A percentile compares a stretch with the other conserved stretches of the same genome.
Evolutionary conservation across 306 rosid species (phyloP).

Genomic region (Acacia crassicarpa): DNA sequence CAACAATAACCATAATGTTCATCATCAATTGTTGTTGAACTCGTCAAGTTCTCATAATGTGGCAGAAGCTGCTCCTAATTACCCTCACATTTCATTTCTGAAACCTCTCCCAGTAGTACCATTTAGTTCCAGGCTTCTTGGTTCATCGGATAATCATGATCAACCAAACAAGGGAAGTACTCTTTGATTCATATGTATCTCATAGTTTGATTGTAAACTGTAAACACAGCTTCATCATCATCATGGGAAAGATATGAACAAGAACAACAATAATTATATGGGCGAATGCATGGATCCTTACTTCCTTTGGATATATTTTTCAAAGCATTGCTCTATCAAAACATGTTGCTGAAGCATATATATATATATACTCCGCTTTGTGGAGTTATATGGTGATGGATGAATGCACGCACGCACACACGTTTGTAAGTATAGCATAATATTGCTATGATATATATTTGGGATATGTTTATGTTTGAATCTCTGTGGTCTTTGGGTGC

Average conservation of each 20-base stretch:
- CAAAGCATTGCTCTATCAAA: conserved; percentile 6
- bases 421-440: conserved; percentile 31
- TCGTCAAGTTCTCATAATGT: conserved; percentile 26
- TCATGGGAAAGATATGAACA: conserved; percentile 24
- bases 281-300: not conserved
- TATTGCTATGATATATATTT: conserved; percentile 31
- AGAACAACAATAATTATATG: not conserved
- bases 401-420: not conserved
- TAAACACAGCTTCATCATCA: not conserved
- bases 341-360: not conserved
- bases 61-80: not conserved
- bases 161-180: conserved; percentile 21
- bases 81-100: conserved; percentile 44
- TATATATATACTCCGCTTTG: not conserved
- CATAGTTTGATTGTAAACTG: conserved; percentile 4
- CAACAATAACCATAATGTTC: conserved; percentile 36
- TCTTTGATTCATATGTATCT: conserved; percentile 2
- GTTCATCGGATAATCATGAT: conserved; percentile 23
- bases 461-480: conserved; percentile 35
- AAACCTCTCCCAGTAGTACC: not conserved
- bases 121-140: conserved; percentile 47
- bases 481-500: not conserved
- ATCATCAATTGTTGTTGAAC: conserved; percentile 37
- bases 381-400: not conserved
- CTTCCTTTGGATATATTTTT: not conserved